Base-by-base conservation (phyloP, 2,329 filamentous ascomycete species). In the Cryphonectria japonica region DNA sequence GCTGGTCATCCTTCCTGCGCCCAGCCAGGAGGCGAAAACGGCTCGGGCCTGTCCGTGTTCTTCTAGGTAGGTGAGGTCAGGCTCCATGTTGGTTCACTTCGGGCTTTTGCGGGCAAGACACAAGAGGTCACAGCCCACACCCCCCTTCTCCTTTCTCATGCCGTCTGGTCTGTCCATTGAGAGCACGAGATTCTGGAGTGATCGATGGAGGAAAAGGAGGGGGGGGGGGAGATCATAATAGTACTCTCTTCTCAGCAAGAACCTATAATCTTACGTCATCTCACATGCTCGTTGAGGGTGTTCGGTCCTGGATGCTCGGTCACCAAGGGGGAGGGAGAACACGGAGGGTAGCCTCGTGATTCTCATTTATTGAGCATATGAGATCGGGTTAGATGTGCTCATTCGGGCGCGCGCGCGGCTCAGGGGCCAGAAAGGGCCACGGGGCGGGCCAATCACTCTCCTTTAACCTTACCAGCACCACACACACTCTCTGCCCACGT, bases 41-140 rank as follows among this genome's bases (percentile, higher is more conserved):
- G 54, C 41, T 68, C 66, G 54, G 66, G 57, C 66, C 66, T 68
- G 57, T 61, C 66, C 66, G 66, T 46, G 22, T 29, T 32, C 22
- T 46, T 39, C 46, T n/a, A 50, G 22, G 46, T 14, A 59, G 52
- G 52, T 43, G 8, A n/a, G 5, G 22, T 14, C 65, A 43, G 11
- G 37, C 39, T 26, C 22, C 32, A 43, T 2, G 46, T n/a, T 50
- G 1, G 41, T 16, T 32, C 37, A 39, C n/a, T 8, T 16, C 13
- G n/a, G 26, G 41, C 16, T 37, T 4, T 26, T 6, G 8, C 19
- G 32, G 34, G 34, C 13, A 26, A 63, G 60, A n/a, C 14, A 39
- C 16, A 41, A 41, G 14, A 39, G 59, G 59, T 61, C 59, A 61
- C 19, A 26, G 1, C 37, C 37, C 37, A 1, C 37, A 8, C 8